These are phyloP conservation scores for Penicillium sclerotiorum DNA, from an alignment of 2,329 filamentous ascomycete species.

Conservation along the genomic window DNA sequence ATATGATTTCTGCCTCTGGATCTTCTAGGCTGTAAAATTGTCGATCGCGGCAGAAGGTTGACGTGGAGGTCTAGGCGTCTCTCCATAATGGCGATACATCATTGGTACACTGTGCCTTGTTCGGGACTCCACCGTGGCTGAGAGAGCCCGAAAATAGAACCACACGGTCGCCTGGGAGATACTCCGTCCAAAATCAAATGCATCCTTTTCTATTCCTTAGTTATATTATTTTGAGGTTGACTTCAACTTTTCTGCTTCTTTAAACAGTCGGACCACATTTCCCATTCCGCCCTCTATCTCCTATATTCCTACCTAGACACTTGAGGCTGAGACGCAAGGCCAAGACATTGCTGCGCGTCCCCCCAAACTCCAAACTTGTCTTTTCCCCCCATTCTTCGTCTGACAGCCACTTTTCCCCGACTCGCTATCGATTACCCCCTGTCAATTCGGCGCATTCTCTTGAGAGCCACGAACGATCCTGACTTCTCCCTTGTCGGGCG, in stretches of 20 bases:
- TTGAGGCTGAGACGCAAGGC: neutral
- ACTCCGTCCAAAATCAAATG: too few relatives aligned
- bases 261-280: neutral
- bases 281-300: neutral
- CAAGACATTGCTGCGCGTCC: slow-evolving; percentile 13
- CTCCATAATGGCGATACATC: neutral
- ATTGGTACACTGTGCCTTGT: neutral
- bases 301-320: neutral
- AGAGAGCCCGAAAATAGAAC: slow-evolving; percentile 27
- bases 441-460: slow-evolving; percentile 4
- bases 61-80: neutral
- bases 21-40: too few relatives aligned
- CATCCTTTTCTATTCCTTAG: too few relatives aligned
- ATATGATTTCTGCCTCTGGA: too few relatives aligned
- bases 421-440: neutral
- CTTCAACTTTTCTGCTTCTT: neutral
- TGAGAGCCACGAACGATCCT: neutral
- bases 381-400: slow-evolving; percentile 5
- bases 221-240: too few relatives aligned
- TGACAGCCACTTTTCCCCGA: slow-evolving; percentile 6
- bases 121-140: slow-evolving; percentile 22
- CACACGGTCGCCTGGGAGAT: slow-evolving; percentile 30
- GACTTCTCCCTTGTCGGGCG: slow-evolving; percentile 7
- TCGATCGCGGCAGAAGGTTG: too few relatives aligned
- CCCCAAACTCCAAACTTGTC: slow-evolving; percentile 1